Evolutionary conservation across 2,329 filamentous ascomycete species (phyloP).

Genomic region (Blastomyces silverae): DNA sequence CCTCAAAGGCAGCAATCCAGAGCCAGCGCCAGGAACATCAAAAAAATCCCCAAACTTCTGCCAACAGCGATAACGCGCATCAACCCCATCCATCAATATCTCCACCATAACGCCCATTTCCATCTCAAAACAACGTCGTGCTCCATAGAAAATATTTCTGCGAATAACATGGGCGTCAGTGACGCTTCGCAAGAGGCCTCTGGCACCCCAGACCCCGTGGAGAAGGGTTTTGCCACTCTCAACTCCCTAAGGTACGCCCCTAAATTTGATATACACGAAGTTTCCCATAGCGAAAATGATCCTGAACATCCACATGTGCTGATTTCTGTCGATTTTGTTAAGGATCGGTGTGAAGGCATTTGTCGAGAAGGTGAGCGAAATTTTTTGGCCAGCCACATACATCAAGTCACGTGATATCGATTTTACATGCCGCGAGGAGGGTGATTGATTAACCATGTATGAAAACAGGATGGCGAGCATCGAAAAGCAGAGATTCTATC

Average conservation of each 20-base stretch:
- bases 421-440: not conserved
- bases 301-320: constrained; percentile 14
- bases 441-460: constrained; percentile 12
- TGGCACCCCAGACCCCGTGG: constrained; percentile 53
- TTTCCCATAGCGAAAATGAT: not conserved
- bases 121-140: constrained; percentile 21
- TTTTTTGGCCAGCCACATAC: not conserved
- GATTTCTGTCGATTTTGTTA: constrained; percentile 9
- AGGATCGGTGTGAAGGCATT: constrained; percentile 62
- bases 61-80: not conserved
- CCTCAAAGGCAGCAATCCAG: not conserved
- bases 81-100: constrained; percentile 23
- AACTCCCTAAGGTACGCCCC: constrained; percentile 66
- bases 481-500: constrained; percentile 95
- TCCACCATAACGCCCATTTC: constrained; percentile 20
- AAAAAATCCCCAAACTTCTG: constrained; percentile 14
- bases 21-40: constrained; percentile 9
- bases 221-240: constrained; percentile 77
- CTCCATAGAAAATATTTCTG: constrained; percentile 10
- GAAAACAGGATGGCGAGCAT: constrained; percentile 62
- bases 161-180: constrained; percentile 48
- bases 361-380: constrained; percentile 57
- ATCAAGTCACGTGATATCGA: constrained; percentile 20
- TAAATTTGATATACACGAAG: constrained; percentile 2
- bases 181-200: constrained; percentile 49